A percentile compares a stretch with the other conserved stretches of the same genome.
phyloP scores from a whole-genome alignment of 208 protist species.

The Naegleria fowleri region DNA sequence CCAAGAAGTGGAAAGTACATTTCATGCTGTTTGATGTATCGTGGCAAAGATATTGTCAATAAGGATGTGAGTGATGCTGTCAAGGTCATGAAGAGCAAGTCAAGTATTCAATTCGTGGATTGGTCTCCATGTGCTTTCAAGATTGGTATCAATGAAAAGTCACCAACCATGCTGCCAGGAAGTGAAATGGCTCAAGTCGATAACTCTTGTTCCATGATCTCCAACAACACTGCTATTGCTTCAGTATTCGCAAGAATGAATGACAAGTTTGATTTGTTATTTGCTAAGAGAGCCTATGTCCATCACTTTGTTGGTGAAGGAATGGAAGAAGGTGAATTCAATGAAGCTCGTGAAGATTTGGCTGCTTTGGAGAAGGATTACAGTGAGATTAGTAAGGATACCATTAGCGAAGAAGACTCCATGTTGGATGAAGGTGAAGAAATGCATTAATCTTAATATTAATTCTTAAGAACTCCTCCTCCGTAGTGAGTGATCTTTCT shows the following conservation, averaged over 20 bases:
- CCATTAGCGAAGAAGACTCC: constrained; percentile 37
- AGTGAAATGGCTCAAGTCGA: constrained; percentile 81
- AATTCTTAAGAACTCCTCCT: no score
- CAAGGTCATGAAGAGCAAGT: constrained; percentile 86
- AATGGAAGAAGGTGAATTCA: constrained; percentile 95
- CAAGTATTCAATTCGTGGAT: constrained; percentile 88
- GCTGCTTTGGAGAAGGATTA: constrained; percentile 93
- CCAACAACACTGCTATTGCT: constrained; percentile 81
- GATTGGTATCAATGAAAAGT: constrained; percentile 83
- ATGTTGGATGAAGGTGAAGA: constrained; percentile 24
- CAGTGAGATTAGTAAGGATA: constrained; percentile 77
- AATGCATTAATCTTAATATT: background rate
- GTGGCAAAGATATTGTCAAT: constrained; percentile 87
- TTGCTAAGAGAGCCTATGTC: constrained; percentile 88
- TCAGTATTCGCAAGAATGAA: constrained; percentile 85
- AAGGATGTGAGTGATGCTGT: constrained; percentile 92
- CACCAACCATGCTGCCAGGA: constrained; percentile 84
- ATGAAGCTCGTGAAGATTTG: constrained; percentile 89
- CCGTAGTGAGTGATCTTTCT: no score
- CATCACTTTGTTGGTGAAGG: constrained; percentile 94
- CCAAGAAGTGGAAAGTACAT: constrained; percentile 93
- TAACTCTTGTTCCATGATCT: constrained; percentile 74
- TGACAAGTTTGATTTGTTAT: constrained; percentile 93
- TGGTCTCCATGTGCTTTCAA: constrained; percentile 86
- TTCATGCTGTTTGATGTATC: constrained; percentile 93